phyloP scores from a whole-genome alignment of 2,329 filamentous ascomycete species.

The Claviceps sp. region DNA sequence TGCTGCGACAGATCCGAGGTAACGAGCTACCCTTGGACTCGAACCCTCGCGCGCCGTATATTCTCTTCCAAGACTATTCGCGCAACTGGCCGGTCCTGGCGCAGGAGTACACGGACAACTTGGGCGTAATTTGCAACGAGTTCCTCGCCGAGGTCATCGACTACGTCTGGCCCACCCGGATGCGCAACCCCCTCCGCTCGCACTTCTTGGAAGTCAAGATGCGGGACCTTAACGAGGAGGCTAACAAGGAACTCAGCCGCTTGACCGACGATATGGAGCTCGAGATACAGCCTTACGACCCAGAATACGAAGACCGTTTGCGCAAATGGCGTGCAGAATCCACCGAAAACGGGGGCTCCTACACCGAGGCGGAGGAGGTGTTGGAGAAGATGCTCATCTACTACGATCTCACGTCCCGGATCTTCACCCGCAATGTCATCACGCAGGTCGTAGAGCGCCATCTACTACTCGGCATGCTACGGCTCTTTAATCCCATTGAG shows the following conservation, averaged over 20 bases:
- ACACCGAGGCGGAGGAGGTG: slow-evolving; percentile 38
- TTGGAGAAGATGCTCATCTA: slow-evolving; percentile 43
- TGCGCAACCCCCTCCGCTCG: slow-evolving; percentile 35
- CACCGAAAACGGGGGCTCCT: slow-evolving; percentile 30
- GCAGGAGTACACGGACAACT: slow-evolving; percentile 40
- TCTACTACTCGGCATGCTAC: slow-evolving; percentile 36
- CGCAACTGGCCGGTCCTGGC: slow-evolving; percentile 38
- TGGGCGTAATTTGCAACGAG: slow-evolving; percentile 40
- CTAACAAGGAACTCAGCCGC: slow-evolving; percentile 31
- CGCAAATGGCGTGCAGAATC: slow-evolving; percentile 30
- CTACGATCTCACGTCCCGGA: slow-evolving; percentile 38
- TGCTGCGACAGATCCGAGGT: slow-evolving; percentile 35
- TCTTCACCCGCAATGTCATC: slow-evolving; percentile 38
- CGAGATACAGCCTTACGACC: slow-evolving; percentile 39
- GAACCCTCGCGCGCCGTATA: slow-evolving; percentile 39
- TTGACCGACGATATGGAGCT: slow-evolving; percentile 37
- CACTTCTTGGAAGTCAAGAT: slow-evolving; percentile 37
- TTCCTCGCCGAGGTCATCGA: slow-evolving; percentile 38
- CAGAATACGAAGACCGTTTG: slow-evolving; percentile 38
- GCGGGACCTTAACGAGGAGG: slow-evolving; percentile 31
- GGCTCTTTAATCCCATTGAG: slow-evolving; percentile 38
- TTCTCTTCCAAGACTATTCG: slow-evolving; percentile 39
- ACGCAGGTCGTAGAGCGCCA: slow-evolving; percentile 39
- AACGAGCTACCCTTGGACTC: slow-evolving; percentile 40
- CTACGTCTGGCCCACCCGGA: slow-evolving; percentile 35